A percentile compares a stretch with the other conserved stretches of the same genome.
These are phyloP conservation scores for Boeremia lycopersici DNA, from an alignment of 2,329 filamentous ascomycete genomes.

Conservation along the genomic window DNA sequence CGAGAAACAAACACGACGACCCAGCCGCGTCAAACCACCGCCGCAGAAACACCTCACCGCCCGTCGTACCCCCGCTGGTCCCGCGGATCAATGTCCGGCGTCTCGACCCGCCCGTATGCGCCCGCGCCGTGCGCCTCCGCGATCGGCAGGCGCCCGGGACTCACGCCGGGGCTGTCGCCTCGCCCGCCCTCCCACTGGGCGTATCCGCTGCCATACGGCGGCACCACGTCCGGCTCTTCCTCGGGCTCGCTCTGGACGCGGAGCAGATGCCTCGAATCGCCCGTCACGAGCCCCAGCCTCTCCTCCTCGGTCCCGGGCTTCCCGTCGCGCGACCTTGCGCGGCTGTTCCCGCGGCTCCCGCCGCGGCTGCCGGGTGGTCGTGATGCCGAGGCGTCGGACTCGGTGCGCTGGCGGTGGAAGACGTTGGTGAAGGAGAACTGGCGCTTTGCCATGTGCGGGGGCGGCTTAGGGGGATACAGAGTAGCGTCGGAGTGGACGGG, in stretches of 20 bases:
- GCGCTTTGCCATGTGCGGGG: conserved; percentile 65
- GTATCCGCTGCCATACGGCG: conserved; percentile 20
- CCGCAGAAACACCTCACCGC: background rate
- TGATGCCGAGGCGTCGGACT: conserved; percentile 25
- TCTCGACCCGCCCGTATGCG: background rate
- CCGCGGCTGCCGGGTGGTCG: conserved; percentile 22
- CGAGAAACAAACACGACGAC: no score
- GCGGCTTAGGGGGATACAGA: conserved; percentile 61
- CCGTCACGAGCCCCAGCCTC: conserved; percentile 78
- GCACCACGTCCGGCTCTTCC: conserved; percentile 18
- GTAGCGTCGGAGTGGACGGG: conserved; percentile 45
- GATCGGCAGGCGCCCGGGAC: background rate
- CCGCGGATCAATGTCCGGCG: background rate
- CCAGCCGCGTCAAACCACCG: no score
- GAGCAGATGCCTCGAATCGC: conserved; percentile 58
- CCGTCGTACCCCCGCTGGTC: background rate
- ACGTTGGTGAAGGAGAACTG: conserved; percentile 94
- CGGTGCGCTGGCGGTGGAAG: conserved; percentile 62
- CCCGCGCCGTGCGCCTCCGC: conserved; percentile 1
- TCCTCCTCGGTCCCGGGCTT: conserved; percentile 75
- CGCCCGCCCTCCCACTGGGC: background rate
- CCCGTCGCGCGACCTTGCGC: conserved; percentile 42
- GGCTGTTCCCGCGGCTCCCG: conserved; percentile 31
- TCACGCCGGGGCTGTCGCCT: conserved; percentile 1
- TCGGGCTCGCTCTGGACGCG: conserved; percentile 34